phyloP scores from a whole-genome alignment of 75 land plant genomes.

The Pinus taeda region DNA sequence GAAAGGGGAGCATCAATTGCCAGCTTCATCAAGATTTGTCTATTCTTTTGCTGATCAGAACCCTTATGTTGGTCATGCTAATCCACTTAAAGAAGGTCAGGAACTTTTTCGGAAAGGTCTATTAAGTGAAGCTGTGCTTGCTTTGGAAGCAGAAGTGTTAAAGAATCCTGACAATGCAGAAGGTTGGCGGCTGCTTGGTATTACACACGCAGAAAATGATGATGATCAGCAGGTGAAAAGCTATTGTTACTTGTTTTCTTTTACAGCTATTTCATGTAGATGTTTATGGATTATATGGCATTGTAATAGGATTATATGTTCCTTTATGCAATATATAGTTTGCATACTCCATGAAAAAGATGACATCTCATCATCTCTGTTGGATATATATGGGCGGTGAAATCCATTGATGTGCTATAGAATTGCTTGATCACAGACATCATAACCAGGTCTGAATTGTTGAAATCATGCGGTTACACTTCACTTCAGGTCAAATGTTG shows the following conservation, averaged over 20 bases:
- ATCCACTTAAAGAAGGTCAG: conserved; percentile 95
- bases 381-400: neutral
- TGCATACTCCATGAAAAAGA: neutral
- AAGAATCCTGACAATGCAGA: conserved; percentile 95
- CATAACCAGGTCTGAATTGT: neutral
- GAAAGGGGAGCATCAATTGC: conserved; percentile 31
- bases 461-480: neutral
- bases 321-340: neutral
- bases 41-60: conserved; percentile 92
- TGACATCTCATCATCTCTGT: neutral
- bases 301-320: neutral
- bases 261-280: neutral
- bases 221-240: conserved; percentile 88
- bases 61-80: conserved; percentile 95
- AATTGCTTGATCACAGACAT: neutral
- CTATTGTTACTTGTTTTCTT: neutral
- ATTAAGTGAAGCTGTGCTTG: conserved; percentile 96
- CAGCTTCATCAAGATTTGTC: conserved; percentile 55
- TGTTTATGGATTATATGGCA: neutral
- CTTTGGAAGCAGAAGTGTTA: conserved; percentile 95
- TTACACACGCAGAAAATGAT: conserved; percentile 98
- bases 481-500: neutral
- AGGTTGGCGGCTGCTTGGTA: conserved; percentile 96
- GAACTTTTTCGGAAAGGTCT: conserved; percentile 92
- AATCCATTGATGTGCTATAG: neutral